These are phyloP conservation scores for Aspergillus floridensis DNA, from an alignment of 2,329 filamentous ascomycete genomes.

Conservation along the genomic window DNA sequence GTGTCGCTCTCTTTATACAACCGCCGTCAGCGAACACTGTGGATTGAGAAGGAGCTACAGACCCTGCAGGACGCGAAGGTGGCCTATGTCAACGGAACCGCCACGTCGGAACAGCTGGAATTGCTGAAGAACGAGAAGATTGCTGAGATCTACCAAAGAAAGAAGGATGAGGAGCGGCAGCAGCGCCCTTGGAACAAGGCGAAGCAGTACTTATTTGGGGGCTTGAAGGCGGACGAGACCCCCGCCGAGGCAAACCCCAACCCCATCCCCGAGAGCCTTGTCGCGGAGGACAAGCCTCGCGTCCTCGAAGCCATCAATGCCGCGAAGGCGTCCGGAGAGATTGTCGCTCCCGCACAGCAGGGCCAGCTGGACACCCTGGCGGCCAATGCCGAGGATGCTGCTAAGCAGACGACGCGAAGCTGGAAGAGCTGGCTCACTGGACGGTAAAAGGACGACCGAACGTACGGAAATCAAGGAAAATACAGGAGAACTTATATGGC, in stretches of 20 bases:
- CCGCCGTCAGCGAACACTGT: conserved; percentile 62
- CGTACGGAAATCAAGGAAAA: not conserved
- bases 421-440: conserved; percentile 43
- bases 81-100: conserved; percentile 41
- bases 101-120: conserved; percentile 43
- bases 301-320: conserved; percentile 38
- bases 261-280: conserved; percentile 8
- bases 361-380: conserved; percentile 37
- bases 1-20: conserved; percentile 68
- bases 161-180: conserved; percentile 40
- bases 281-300: conserved; percentile 19
- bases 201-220: conserved; percentile 40
- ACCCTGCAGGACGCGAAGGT: conserved; percentile 42
- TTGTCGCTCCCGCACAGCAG: conserved; percentile 14
- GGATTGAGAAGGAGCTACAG: conserved; percentile 52
- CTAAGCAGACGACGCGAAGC: conserved; percentile 36
- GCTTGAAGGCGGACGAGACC: conserved; percentile 37
- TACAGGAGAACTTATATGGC: not conserved
- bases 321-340: conserved; percentile 31
- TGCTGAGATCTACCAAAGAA: conserved; percentile 41
- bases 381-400: conserved; percentile 35
- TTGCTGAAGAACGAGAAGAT: conserved; percentile 46
- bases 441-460: conserved; percentile 22
- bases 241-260: conserved; percentile 6
- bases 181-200: conserved; percentile 38